Percentiles rank a stretch among this genome's conserved stretches.
Conservation (phyloP, 768 basidiomycete species). For the Megacollybia marginata region DNA sequence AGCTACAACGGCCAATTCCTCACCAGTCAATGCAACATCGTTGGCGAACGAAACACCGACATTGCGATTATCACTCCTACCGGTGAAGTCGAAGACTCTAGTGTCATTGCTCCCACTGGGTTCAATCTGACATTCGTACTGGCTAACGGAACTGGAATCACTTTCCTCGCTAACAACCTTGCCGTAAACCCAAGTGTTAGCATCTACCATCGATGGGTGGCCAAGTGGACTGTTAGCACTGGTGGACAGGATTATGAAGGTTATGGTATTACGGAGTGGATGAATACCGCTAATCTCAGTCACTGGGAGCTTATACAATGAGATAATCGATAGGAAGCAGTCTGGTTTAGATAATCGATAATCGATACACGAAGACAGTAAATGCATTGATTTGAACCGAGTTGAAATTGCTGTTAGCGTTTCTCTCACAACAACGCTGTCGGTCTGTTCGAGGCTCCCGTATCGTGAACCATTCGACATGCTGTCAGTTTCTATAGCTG, state of each 20-base stretch:
- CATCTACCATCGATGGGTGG: conserved; percentile 18
- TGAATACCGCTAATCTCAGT: conserved; percentile 2
- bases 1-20: conserved; percentile 12
- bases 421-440: too few species aligned
- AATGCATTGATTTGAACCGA: too few species aligned
- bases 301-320: too few species aligned
- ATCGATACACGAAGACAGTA: too few species aligned
- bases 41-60: conserved; percentile 9
- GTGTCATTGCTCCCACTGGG: conserved; percentile 11
- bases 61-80: conserved; percentile 10
- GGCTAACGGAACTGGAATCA: conserved; percentile 10
- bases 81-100: conserved; percentile 8
- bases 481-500: too few species aligned
- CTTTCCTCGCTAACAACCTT: conserved; percentile 12
- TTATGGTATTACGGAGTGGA: conserved; percentile 9
- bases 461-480: too few species aligned
- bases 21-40: conserved; percentile 17
- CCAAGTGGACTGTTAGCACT: conserved; percentile 4
- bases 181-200: conserved; percentile 10
- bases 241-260: conserved; percentile 4
- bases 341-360: too few species aligned
- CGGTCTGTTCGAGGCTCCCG: too few species aligned
- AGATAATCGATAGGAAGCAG: too few species aligned
- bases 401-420: too few species aligned
- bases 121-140: conserved; percentile 14